Percentiles rank a stretch among this genome's conserved stretches.
Evolutionary conservation across 805 yeast species (phyloP).

Genomic region (Ogataea populi-albae): DNA sequence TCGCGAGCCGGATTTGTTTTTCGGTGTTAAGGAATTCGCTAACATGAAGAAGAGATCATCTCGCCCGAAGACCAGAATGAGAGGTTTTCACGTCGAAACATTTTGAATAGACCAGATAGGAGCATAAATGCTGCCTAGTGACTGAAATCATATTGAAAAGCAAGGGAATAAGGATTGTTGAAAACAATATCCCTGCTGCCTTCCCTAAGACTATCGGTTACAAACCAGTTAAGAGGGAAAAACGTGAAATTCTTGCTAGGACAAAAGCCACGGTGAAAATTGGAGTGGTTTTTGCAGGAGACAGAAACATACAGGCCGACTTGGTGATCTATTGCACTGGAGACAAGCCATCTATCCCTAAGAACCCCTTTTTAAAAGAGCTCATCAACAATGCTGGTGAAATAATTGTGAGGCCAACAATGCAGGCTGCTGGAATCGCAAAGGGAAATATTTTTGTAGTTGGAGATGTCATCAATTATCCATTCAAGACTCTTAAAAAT

Average conservation of each 20-base stretch:
- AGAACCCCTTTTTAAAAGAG: conserved; percentile 2
- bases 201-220: conserved; percentile 5
- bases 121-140: too few species aligned
- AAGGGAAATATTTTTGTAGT: conserved; percentile 31
- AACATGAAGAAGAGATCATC: too few species aligned
- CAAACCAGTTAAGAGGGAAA: conserved; percentile 5
- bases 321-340: conserved; percentile 12
- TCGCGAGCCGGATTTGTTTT: too few species aligned
- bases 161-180: too few species aligned
- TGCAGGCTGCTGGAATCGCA: conserved; percentile 18
- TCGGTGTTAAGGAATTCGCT: too few species aligned
- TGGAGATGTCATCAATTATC: conserved; percentile 32
- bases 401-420: conserved; percentile 19
- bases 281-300: conserved; percentile 3
- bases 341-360: conserved; percentile 6
- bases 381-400: conserved; percentile 14
- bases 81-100: too few species aligned
- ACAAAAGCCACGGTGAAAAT: conserved; percentile 4
- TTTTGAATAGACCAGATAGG: too few species aligned
- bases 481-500: conserved; percentile 21
- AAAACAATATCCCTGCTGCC: too few species aligned
- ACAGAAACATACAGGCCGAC: conserved; percentile 10
- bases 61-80: too few species aligned
- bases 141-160: conserved; percentile 1
- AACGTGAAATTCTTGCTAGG: conserved; percentile 11